phyloP scores from a whole-genome alignment of 1,284 basidiomycete species.

The Malassezia sp. region DNA sequence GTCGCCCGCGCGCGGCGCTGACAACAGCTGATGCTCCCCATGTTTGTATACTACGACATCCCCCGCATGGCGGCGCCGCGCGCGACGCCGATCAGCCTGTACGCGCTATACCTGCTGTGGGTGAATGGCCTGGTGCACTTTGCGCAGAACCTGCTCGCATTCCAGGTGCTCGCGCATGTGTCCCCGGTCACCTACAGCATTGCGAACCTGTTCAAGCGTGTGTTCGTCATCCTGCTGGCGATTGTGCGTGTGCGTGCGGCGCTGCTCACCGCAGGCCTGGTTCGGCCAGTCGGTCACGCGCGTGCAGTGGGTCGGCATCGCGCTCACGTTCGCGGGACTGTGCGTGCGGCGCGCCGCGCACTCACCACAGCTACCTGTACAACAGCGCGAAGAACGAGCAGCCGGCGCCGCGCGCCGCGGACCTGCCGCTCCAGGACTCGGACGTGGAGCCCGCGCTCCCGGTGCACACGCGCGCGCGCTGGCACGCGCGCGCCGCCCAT shows the following conservation, averaged over 20 bases:
- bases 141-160: conserved; percentile 91
- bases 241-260: no score
- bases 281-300: conserved; percentile 77
- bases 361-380: conserved; percentile 61
- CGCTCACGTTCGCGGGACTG: conserved; percentile 74
- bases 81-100: conserved; percentile 49
- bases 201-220: conserved; percentile 91
- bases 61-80: conserved; percentile 9
- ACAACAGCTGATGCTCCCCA: conserved; percentile 40
- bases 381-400: conserved; percentile 66
- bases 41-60: conserved; percentile 36
- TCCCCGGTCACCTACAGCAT: conserved; percentile 98
- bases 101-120: conserved; percentile 54
- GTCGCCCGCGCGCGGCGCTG: no score
- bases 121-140: conserved; percentile 93
- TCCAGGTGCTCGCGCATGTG: conserved; percentile 84
- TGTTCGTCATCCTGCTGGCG: conserved; percentile 93
- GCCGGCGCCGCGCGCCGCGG: neutral
- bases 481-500: neutral
- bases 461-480: neutral
- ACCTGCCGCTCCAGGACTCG: conserved; percentile 13
- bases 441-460: neutral
- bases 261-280: no score
- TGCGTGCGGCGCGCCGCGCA: no score
- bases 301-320: conserved; percentile 72